phyloP scores from a whole-genome alignment of 345 rosid genomes.

The Limnanthes douglasii region DNA sequence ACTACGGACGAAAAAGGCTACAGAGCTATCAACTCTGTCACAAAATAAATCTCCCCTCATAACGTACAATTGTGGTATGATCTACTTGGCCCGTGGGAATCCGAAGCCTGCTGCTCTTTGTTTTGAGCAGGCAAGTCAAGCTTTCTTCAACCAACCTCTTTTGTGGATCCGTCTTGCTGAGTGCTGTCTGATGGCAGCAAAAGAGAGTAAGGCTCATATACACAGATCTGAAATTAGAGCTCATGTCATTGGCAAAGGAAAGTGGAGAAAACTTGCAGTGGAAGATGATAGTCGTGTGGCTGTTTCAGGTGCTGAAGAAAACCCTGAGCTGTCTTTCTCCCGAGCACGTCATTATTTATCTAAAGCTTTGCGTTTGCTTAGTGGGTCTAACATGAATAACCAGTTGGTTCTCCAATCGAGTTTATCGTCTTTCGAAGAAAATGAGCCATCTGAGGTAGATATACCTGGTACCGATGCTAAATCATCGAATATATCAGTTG shows the following conservation, averaged over 20 bases:
- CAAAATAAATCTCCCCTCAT: constrained; percentile 78
- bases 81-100: constrained; percentile 73
- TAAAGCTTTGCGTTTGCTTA: constrained; percentile 65
- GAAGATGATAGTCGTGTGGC: constrained; percentile 36
- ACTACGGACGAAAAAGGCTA: constrained; percentile 60
- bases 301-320: constrained; percentile 25
- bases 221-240: constrained; percentile 43
- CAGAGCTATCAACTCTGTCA: constrained; percentile 48
- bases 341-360: constrained; percentile 71
- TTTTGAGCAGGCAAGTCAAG: constrained; percentile 62
- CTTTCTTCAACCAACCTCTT: constrained; percentile 51
- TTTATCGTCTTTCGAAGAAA: constrained; percentile 24
- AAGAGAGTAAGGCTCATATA: constrained; percentile 15
- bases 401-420: constrained; percentile 22
- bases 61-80: constrained; percentile 75
- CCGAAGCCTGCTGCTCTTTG: constrained; percentile 83
- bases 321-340: constrained; percentile 56
- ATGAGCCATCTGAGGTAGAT: constrained; percentile 25
- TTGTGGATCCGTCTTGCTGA: constrained; percentile 96
- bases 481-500: constrained; percentile 16
- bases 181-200: constrained; percentile 77
- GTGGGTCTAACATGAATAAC: constrained; percentile 21
- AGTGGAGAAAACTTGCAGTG: constrained; percentile 68
- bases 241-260: constrained; percentile 78
- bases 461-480: constrained; percentile 23